These are phyloP conservation scores for Hirsutella rhossiliensis DNA, from an alignment of 2,329 filamentous ascomycete genomes.

Conservation along the genomic window DNA sequence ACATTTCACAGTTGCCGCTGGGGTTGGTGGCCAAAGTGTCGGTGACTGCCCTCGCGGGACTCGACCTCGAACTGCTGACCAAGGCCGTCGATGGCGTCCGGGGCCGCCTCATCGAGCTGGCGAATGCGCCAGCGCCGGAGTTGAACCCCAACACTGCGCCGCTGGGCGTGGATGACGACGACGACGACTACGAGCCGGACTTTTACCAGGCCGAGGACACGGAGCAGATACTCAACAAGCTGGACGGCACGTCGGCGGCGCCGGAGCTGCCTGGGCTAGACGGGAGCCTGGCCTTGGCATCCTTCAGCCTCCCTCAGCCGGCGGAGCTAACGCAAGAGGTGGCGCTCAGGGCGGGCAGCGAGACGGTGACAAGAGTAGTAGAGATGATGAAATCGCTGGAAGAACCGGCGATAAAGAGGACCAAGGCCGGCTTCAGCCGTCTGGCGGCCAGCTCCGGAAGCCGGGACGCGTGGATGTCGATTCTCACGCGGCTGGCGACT, in stretches of 20 bases:
- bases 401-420: conserved; percentile 47
- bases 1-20: conserved; percentile 67
- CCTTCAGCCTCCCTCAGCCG: conserved; percentile 70
- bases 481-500: conserved; percentile 76
- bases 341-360: conserved; percentile 61
- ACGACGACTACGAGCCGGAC: conserved; percentile 80
- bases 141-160: conserved; percentile 47
- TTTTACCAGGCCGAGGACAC: conserved; percentile 66
- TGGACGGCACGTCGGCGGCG: conserved; percentile 55
- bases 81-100: conserved; percentile 59
- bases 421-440: conserved; percentile 65
- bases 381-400: conserved; percentile 64
- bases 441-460: conserved; percentile 77
- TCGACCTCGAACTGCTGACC: conserved; percentile 57
- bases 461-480: conserved; percentile 80
- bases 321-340: conserved; percentile 60
- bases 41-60: conserved; percentile 61
- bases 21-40: conserved; percentile 70
- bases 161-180: conserved; percentile 64
- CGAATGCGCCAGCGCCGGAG: conserved; percentile 29
- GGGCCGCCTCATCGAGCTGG: conserved; percentile 33
- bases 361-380: conserved; percentile 66
- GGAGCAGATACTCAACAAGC: conserved; percentile 66
- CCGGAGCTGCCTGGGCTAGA: conserved; percentile 16
- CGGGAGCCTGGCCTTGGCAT: conserved; percentile 51